These are phyloP conservation scores for Tuber microsphaerosporum DNA, from an alignment of 495 filamentous ascomycete species.

Conservation along the genomic window DNA sequence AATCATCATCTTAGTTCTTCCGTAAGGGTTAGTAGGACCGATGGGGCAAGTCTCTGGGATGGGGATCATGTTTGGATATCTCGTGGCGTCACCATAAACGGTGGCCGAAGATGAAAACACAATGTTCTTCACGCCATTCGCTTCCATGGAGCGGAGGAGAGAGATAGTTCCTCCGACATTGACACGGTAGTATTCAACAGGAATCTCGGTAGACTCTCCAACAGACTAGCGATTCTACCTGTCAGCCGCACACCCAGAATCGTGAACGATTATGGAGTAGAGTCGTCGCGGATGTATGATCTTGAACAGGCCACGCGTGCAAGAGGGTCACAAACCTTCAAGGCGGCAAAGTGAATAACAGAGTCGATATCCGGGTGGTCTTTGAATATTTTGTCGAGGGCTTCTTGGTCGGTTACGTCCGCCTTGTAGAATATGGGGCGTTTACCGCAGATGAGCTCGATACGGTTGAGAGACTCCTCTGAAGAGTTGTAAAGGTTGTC, in stretches of 20 bases:
- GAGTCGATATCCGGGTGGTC: conserved; percentile 90
- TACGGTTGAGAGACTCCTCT: conserved; percentile 76
- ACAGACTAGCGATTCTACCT: conserved; percentile 60
- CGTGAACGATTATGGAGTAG: conserved; percentile 9
- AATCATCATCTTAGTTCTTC: conserved; percentile 85
- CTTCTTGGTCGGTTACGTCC: conserved; percentile 78
- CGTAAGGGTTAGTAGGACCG: conserved; percentile 94
- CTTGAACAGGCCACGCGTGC: not conserved
- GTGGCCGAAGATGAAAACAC: conserved; percentile 96
- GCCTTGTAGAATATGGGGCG: conserved; percentile 74
- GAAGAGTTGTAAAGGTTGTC: conserved; percentile 97
- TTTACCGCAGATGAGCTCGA: conserved; percentile 87
- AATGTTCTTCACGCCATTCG: conserved; percentile 86
- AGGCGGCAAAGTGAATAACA: conserved; percentile 95
- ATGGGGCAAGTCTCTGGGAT: conserved; percentile 96
- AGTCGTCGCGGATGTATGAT: not conserved
- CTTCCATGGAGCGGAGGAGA: conserved; percentile 78
- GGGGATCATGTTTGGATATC: conserved; percentile 95
- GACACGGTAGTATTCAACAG: conserved; percentile 93
- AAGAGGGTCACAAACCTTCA: conserved; percentile 63
- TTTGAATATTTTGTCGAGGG: conserved; percentile 78
- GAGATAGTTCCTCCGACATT: conserved; percentile 91
- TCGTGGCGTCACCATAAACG: conserved; percentile 96
- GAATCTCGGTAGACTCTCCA: conserved; percentile 90
- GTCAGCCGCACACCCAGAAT: conserved; percentile 10